These are phyloP conservation scores for Iberis pinnata DNA, from an alignment of 345 rosid genomes.

Conservation along the genomic window DNA sequence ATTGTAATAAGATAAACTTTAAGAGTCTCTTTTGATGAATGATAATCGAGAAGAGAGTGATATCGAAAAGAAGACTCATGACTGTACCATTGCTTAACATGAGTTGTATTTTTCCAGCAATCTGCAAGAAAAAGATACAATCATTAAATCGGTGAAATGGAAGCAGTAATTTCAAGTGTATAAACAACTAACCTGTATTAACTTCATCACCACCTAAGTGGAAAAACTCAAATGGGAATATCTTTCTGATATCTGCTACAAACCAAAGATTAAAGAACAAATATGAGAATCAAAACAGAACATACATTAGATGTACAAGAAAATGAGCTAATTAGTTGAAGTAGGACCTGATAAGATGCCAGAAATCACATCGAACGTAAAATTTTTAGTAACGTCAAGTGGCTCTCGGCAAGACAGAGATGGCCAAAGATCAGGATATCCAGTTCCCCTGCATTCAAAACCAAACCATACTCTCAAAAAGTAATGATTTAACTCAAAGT, in stretches of 20 bases:
- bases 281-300: conserved; percentile 11
- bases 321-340: conserved; percentile 14
- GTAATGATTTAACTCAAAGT: neutral
- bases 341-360: conserved; percentile 72
- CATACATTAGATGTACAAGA: neutral
- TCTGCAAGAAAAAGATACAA: conserved; percentile 42
- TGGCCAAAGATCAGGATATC: conserved; percentile 97
- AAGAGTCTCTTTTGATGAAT: neutral
- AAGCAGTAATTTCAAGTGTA: conserved; percentile 5
- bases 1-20: neutral
- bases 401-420: conserved; percentile 87
- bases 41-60: neutral
- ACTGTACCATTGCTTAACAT: conserved; percentile 67
- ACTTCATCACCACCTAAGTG: conserved; percentile 99
- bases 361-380: conserved; percentile 72
- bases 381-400: conserved; percentile 75
- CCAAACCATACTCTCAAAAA: conserved; percentile 22
- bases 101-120: conserved; percentile 79
- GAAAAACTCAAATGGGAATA: conserved; percentile 88
- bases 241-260: conserved; percentile 68
- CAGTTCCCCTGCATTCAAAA: conserved; percentile 66
- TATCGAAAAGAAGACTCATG: conserved; percentile 16
- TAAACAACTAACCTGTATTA: conserved; percentile 50
- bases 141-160: neutral
- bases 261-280: conserved; percentile 5